Percentiles rank a stretch among this genome's conserved stretches.
Evolutionary conservation across 2,329 filamentous ascomycete genomes (phyloP).

Genomic region (Cladosporium phlei): DNA sequence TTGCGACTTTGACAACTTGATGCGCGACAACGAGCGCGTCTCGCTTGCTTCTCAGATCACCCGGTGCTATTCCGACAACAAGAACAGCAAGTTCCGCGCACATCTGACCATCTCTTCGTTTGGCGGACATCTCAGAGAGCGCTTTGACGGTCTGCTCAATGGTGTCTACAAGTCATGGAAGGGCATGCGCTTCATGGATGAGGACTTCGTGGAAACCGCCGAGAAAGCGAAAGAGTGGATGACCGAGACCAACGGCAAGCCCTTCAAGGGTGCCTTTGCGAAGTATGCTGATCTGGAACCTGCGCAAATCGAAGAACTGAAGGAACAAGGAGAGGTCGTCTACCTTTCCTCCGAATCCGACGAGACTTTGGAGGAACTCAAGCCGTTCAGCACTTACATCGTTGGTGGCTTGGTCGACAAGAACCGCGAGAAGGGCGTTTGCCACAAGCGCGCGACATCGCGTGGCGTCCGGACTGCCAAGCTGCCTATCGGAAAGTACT

Average conservation of each 20-base stretch:
- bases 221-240: slow-evolving; percentile 64
- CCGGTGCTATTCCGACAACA: slow-evolving; percentile 84
- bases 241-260: slow-evolving; percentile 43
- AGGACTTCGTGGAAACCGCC: slow-evolving; percentile 68
- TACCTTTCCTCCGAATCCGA: slow-evolving; percentile 93
- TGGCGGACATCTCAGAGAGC: slow-evolving; percentile 64
- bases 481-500: slow-evolving; percentile 89
- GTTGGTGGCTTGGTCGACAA: slow-evolving; percentile 93
- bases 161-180: slow-evolving; percentile 76
- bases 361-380: slow-evolving; percentile 73
- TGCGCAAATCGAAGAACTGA: slow-evolving; percentile 17
- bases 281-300: slow-evolving; percentile 20
- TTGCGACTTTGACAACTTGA: slow-evolving; percentile 85
- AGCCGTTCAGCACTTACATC: slow-evolving; percentile 85
- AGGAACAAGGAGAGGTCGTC: slow-evolving; percentile 56
- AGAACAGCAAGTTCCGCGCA: slow-evolving; percentile 59
- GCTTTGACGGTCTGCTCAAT: slow-evolving; percentile 71
- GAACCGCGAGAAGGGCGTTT: slow-evolving; percentile 92
- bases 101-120: slow-evolving; percentile 77
- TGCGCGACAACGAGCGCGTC: slow-evolving; percentile 79
- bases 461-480: slow-evolving; percentile 80
- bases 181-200: slow-evolving; percentile 66
- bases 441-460: slow-evolving; percentile 73
- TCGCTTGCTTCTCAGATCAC: slow-evolving; percentile 82
- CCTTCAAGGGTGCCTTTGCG: slow-evolving; percentile 22